Percentiles rank a stretch among this genome's conserved stretches.
These are phyloP conservation scores for Nicotiana obtusifolia DNA, from an alignment of 257 asterid genomes.

Conservation along the genomic window DNA sequence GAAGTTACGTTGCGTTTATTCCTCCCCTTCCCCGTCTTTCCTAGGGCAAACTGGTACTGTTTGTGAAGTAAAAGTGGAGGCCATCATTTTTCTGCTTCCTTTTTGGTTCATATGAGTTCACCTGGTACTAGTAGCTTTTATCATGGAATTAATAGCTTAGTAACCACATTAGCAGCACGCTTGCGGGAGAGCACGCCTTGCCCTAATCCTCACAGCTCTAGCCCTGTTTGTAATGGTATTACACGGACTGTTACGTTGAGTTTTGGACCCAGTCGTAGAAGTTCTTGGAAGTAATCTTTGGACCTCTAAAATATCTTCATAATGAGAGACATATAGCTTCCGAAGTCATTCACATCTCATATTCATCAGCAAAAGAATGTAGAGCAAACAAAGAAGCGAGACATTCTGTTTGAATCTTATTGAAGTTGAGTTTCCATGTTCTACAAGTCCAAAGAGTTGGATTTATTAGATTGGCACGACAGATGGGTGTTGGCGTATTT, in stretches of 20 bases:
- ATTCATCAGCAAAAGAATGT: too few species aligned
- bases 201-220: not conserved
- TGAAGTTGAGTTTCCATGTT: too few species aligned
- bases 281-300: too few species aligned
- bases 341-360: too few species aligned
- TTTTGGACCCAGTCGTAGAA: not conserved
- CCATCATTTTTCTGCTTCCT: not conserved
- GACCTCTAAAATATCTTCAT: not conserved
- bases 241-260: not conserved
- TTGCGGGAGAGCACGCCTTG: not conserved
- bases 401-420: too few species aligned
- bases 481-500: too few species aligned
- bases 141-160: not conserved
- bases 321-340: too few species aligned
- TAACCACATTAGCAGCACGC: not conserved
- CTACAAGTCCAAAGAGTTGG: too few species aligned
- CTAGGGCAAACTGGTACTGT: not conserved
- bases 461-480: too few species aligned
- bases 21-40: not conserved
- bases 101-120: not conserved
- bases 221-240: not conserved
- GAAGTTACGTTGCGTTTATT: not conserved
- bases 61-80: not conserved
- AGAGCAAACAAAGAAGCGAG: too few species aligned
- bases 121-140: not conserved